phyloP scores from a whole-genome alignment of 805 yeast species.

The Metahyphopichia silvanorum region DNA sequence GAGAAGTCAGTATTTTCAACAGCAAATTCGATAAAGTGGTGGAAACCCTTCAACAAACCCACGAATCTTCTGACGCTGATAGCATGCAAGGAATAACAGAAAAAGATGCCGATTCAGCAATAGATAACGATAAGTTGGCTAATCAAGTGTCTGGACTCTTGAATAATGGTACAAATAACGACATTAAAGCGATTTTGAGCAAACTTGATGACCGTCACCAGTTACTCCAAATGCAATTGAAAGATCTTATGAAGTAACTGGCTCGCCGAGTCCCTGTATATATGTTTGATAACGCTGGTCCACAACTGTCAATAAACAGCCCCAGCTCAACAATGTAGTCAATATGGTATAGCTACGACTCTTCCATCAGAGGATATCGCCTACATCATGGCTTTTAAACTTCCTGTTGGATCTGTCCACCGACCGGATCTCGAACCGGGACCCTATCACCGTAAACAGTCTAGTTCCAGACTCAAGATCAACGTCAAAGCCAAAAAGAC shows the following conservation, averaged over 20 bases:
- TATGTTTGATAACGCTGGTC: too few species aligned
- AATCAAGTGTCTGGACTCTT: constrained; percentile 11
- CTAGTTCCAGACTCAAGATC: constrained; percentile 38
- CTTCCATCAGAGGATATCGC: too few species aligned
- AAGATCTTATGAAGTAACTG: too few species aligned
- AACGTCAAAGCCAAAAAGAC: constrained; percentile 54
- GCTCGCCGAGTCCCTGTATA: too few species aligned
- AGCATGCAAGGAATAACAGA: constrained; percentile 12
- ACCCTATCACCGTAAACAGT: constrained; percentile 77
- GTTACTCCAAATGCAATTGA: too few species aligned
- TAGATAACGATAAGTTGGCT: constrained; percentile 6
- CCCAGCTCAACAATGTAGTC: too few species aligned
- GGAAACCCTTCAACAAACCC: constrained; percentile 7
- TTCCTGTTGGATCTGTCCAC: constrained; percentile 81
- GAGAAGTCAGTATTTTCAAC: constrained; percentile 14
- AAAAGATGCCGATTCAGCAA: not conserved
- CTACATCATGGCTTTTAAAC: constrained; percentile 77
- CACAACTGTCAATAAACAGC: too few species aligned
- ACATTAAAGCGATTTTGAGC: too few species aligned
- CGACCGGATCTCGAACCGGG: constrained; percentile 70
- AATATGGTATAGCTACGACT: too few species aligned
- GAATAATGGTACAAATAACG: too few species aligned
- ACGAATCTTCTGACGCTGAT: constrained; percentile 9
- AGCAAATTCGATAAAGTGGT: constrained; percentile 19
- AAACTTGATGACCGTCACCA: too few species aligned